A percentile compares a stretch with the other conserved stretches of the same genome.
Evolutionary conservation across 768 basidiomycete species (phyloP).

Genomic region (Collybiopsis luxurians): DNA sequence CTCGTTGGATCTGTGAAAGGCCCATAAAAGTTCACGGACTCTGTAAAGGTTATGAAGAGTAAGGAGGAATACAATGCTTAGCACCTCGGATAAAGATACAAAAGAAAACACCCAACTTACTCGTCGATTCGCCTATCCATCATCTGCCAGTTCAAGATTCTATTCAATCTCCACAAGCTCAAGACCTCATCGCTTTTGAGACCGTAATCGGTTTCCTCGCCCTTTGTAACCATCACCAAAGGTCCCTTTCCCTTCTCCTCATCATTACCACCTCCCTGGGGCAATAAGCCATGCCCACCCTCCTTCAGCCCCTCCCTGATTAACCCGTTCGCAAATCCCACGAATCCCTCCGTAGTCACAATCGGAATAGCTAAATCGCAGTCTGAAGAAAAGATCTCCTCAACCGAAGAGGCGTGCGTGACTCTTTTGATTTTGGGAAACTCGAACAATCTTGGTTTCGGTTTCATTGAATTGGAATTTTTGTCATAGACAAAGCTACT

Average conservation of each 20-base stretch:
- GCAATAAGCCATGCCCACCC: no score
- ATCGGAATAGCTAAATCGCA: conserved; percentile 8
- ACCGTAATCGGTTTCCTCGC: background rate
- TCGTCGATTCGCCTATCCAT: conserved; percentile 4
- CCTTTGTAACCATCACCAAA: background rate
- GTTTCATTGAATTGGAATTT: no score
- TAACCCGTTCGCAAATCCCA: background rate
- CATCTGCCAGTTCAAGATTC: conserved; percentile 3
- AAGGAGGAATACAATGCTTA: no score
- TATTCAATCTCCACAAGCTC: background rate
- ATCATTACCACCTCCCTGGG: background rate
- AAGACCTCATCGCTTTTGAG: background rate
- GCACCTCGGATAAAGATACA: background rate
- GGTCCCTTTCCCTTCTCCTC: background rate
- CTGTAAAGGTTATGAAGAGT: background rate
- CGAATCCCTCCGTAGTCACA: background rate
- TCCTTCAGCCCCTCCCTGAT: background rate
- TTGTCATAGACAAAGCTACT: background rate
- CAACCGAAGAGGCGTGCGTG: conserved; percentile 11
- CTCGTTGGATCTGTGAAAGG: background rate
- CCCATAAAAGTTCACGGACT: conserved; percentile 1
- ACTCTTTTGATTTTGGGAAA: conserved; percentile 2
- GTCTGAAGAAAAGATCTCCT: conserved; percentile 3
- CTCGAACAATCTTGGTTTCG: no score
- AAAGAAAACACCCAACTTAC: background rate